Percentiles rank a stretch among this genome's conserved stretches.
Conservation (phyloP, 176 grass and related monocot genomes). For the Pontederia paniculata region DNA sequence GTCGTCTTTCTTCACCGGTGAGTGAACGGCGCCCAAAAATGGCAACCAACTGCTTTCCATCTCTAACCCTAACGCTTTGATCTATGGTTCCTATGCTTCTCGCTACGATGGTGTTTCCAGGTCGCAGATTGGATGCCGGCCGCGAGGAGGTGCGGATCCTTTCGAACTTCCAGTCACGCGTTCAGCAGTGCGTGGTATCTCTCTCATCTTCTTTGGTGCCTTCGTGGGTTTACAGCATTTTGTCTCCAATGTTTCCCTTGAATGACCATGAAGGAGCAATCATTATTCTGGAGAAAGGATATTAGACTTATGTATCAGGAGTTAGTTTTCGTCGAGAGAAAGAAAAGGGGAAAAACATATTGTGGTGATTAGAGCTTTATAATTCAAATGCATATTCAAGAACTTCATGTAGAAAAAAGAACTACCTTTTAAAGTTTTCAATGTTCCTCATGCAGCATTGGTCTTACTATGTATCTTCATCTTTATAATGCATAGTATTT, state of each 20-base stretch:
- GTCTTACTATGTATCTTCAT: not conserved
- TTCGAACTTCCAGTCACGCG: conserved; percentile 57
- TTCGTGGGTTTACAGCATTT: not conserved
- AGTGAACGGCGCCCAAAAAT: conserved; percentile 4
- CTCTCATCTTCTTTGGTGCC: not conserved
- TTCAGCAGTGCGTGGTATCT: conserved; percentile 81
- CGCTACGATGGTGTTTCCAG: conserved; percentile 17
- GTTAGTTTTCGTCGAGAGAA: too few relatives aligned
- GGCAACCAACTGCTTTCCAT: conserved; percentile 3
- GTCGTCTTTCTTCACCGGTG: conserved; percentile 61
- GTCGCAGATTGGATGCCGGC: conserved; percentile 31
- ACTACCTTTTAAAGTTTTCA: too few relatives aligned
- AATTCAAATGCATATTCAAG: too few relatives aligned
- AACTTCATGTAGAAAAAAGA: too few relatives aligned
- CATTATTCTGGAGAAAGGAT: too few relatives aligned
- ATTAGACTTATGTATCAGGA: too few relatives aligned
- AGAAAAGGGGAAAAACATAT: too few relatives aligned
- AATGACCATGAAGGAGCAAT: not conserved
- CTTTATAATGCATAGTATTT: not conserved
- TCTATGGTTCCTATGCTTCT: not conserved
- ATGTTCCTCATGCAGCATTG: not conserved
- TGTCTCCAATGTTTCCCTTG: not conserved
- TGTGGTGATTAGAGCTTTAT: too few relatives aligned
- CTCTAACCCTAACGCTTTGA: not conserved
- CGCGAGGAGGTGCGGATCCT: conserved; percentile 44